A percentile compares a stretch with the other conserved stretches of the same genome.
Conservation (phyloP, 2,329 filamentous ascomycete species). For the Paecilomyces formosus region DNA sequence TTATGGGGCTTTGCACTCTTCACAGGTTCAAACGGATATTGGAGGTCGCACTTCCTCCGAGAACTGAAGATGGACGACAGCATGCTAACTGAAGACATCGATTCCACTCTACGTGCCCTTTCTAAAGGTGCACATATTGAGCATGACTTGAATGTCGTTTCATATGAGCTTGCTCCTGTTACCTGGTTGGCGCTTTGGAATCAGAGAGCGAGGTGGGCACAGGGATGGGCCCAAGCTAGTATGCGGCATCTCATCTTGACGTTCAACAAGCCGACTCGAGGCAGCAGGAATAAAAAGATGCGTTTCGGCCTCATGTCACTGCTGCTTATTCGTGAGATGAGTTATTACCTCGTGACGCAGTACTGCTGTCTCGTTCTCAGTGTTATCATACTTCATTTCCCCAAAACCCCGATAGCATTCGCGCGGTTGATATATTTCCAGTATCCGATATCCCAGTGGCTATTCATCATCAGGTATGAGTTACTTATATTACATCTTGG, state of each 20-base stretch:
- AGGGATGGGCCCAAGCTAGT: constrained; percentile 45
- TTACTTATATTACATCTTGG: neutral
- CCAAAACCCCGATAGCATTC: constrained; percentile 27
- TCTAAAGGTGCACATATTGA: constrained; percentile 37
- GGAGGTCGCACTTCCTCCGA: constrained; percentile 37
- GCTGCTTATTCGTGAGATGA: constrained; percentile 39
- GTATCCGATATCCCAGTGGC: constrained; percentile 42
- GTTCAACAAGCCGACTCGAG: constrained; percentile 30
- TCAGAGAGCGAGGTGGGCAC: constrained; percentile 44
- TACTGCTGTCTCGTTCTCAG: constrained; percentile 41
- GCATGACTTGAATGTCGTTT: constrained; percentile 43
- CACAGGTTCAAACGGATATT: constrained; percentile 44
- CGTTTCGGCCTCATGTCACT: constrained; percentile 41
- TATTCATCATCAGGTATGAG: constrained; percentile 38
- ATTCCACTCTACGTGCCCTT: constrained; percentile 41
- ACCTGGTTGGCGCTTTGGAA: constrained; percentile 41
- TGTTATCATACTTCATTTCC: constrained; percentile 40
- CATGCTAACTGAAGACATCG: constrained; percentile 46
- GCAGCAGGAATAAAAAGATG: constrained; percentile 28
- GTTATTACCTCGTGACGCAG: constrained; percentile 44
- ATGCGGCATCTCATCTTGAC: constrained; percentile 35
- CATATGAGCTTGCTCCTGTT: constrained; percentile 43
- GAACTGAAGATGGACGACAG: constrained; percentile 44
- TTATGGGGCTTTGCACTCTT: constrained; percentile 45
- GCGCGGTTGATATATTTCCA: constrained; percentile 41